These are phyloP conservation scores for Isabelozyma pseudorhagii DNA, from an alignment of 805 yeast species.

Conservation along the genomic window DNA sequence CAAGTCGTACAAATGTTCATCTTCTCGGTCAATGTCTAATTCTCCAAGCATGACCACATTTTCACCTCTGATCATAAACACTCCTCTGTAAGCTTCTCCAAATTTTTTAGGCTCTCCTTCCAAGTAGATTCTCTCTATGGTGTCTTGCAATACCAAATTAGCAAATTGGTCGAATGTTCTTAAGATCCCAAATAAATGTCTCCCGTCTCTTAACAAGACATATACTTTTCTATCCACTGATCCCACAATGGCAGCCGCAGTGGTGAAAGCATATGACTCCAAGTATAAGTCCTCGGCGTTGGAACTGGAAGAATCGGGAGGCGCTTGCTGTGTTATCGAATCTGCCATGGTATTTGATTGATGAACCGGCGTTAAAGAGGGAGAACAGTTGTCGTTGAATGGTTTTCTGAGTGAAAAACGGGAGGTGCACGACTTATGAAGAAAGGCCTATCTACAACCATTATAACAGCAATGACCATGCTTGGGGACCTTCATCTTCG, in stretches of 20 bases:
- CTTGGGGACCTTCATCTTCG: too few relatives aligned
- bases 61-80: constrained; percentile 90
- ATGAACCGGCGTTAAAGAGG: neutral
- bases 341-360: neutral
- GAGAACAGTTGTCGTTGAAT: neutral
- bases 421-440: neutral
- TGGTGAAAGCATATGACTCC: constrained; percentile 79
- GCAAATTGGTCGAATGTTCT: constrained; percentile 96
- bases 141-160: constrained; percentile 87
- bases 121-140: constrained; percentile 79
- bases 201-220: constrained; percentile 86
- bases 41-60: constrained; percentile 94
- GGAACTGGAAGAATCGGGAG: constrained; percentile 19
- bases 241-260: constrained; percentile 87
- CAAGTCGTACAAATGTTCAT: constrained; percentile 56
- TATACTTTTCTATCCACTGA: constrained; percentile 81
- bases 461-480: too few relatives aligned
- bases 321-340: constrained; percentile 5
- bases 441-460: too few relatives aligned
- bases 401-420: neutral
- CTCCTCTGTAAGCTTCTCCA: constrained; percentile 78
- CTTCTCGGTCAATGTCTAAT: constrained; percentile 84
- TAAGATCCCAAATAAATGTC: constrained; percentile 80
- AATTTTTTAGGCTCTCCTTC: constrained; percentile 41
- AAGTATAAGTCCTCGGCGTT: constrained; percentile 57